Base-by-base conservation (phyloP, 2,329 filamentous ascomycete species). In the Huntiella moniliformis region DNA sequence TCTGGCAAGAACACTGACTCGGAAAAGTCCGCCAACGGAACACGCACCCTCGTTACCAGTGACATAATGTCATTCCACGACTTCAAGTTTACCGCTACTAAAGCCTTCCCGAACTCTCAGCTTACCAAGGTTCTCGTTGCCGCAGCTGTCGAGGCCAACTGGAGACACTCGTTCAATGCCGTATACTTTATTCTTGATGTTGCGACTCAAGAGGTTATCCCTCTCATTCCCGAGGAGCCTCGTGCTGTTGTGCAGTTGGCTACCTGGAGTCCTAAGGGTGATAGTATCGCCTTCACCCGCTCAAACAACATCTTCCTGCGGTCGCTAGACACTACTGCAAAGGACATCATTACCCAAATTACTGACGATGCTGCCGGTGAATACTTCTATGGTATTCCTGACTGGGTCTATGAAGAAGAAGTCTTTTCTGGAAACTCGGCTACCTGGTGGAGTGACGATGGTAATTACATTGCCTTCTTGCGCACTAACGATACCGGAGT, bases 371-470 rank as follows among this genome's bases (percentile, higher is more conserved):
- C 92, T 10, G 84, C 88, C 0, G 67, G 77, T 0, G 77, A 96
- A 54, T 75, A 91, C 50, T 98, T 98, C 61, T 95, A 98, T 55
- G 91, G 91, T 13, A 76, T 95, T 15, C 91, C 91, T 0, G 92
- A 98, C 60, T 98, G 91, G 91, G 91, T 96, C 0, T 94, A 93
- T 56, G 84, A 92, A 57, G 68, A 72, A 54, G 64, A 67, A 47
- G 64, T 67, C 3, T 83, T 96, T 51, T 61, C 67, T 11, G 79
- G 74, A 1, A 82, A 83, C 54, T 84, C 74, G 51, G 88, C 83
- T 4, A 92, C 87, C 1, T 98, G 92, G 91, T 98, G 87, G 87
- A 88, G 85, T 32, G 72, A 79, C 33, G 84, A 92, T 58, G 91
- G 87, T 44, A 80, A 85, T 55, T 93, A 82, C 57, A 64, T 98